Evolutionary conservation across 495 filamentous ascomycete genomes (phyloP).

Genomic region (Xylaria scruposa): DNA sequence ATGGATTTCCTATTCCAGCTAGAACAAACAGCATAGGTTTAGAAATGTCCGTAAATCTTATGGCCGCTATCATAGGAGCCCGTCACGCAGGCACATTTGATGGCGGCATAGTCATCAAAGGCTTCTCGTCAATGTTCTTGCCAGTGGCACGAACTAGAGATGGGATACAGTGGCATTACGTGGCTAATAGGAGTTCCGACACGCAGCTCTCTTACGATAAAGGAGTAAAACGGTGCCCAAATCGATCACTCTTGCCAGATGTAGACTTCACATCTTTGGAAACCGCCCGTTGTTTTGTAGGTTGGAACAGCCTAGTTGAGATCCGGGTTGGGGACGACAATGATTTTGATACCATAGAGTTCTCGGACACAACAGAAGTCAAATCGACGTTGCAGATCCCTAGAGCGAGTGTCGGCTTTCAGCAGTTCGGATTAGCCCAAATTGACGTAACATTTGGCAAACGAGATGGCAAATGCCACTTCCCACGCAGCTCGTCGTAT

Average conservation of each 20-base stretch:
- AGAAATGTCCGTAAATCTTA: conserved; percentile 11
- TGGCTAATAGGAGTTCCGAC: neutral
- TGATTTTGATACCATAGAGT: neutral
- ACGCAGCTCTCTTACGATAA: conserved; percentile 8
- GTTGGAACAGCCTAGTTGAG: conserved; percentile 7
- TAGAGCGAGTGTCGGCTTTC: neutral
- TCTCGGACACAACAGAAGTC: conserved; percentile 2
- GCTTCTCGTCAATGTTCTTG: conserved; percentile 7
- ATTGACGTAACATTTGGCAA: conserved; percentile 12
- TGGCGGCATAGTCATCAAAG: conserved; percentile 10
- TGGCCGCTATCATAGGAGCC: conserved; percentile 9
- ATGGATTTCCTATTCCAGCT: conserved; percentile 3
- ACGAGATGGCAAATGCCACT: conserved; percentile 18
- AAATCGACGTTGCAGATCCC: neutral
- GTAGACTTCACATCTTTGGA: neutral
- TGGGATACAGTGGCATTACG: conserved; percentile 16
- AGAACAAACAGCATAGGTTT: conserved; percentile 5
- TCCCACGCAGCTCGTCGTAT: conserved; percentile 3
- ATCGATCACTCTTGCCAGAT: neutral
- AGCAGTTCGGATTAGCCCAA: conserved; percentile 8
- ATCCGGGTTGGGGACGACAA: conserved; percentile 10
- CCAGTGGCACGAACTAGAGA: conserved; percentile 10
- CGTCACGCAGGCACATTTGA: conserved; percentile 10
- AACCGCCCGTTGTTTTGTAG: neutral
- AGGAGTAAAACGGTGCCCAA: neutral